These are phyloP conservation scores for Tolypocladium guangdongense DNA, from an alignment of 2,329 filamentous ascomycete genomes.

Conservation along the genomic window DNA sequence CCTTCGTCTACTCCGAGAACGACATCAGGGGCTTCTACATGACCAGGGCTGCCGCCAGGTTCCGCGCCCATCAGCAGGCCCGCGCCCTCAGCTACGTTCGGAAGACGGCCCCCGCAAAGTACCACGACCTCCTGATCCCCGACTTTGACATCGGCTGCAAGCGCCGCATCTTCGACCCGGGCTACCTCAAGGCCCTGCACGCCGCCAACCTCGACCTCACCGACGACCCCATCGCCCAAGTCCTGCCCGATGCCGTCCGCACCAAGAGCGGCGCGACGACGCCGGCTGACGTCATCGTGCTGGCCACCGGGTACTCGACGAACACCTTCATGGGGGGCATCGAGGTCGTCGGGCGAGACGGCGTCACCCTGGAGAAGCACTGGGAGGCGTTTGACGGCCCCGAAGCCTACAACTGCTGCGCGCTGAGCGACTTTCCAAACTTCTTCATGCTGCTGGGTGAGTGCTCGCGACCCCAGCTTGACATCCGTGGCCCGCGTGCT, in stretches of 20 bases:
- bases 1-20: slow-evolving; percentile 27
- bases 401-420: slow-evolving; percentile 48
- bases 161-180: slow-evolving; percentile 47
- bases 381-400: slow-evolving; percentile 50
- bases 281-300: slow-evolving; percentile 47
- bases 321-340: slow-evolving; percentile 43
- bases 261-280: slow-evolving; percentile 25
- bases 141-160: slow-evolving; percentile 55
- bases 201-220: slow-evolving; percentile 34
- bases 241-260: slow-evolving; percentile 30
- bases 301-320: slow-evolving; percentile 51
- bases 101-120: slow-evolving; percentile 41
- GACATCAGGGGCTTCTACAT: slow-evolving; percentile 25
- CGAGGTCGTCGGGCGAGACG: slow-evolving; percentile 37
- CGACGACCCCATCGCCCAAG: slow-evolving; percentile 34
- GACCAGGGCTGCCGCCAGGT: slow-evolving; percentile 22
- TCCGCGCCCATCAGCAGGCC: slow-evolving; percentile 24
- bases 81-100: slow-evolving; percentile 29
- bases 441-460: slow-evolving; percentile 50
- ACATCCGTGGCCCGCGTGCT: not conserved
- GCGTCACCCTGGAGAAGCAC: slow-evolving; percentile 38
- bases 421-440: slow-evolving; percentile 52
- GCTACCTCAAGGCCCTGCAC: slow-evolving; percentile 42
- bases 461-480: not conserved
- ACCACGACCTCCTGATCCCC: slow-evolving; percentile 50